Evolutionary conservation across 257 asterid species (phyloP), one percentile per base, ranked within the genome.

Genomic region (Cinchona pubescens): DNA sequence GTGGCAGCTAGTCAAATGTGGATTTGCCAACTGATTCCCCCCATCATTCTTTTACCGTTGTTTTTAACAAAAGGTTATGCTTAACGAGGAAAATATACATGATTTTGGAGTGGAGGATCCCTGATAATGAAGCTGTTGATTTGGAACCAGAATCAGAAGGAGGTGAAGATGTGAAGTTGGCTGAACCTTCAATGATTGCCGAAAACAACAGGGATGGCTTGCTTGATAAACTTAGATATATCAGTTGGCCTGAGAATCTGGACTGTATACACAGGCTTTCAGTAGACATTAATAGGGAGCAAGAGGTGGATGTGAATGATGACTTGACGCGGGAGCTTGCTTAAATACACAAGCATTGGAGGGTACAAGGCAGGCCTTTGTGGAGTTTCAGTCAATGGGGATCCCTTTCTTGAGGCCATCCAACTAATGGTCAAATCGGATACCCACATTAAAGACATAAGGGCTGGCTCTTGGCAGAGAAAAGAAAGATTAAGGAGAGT

Each of bases 401-500:
- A 81, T 83, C 11, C 96, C 96, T 45, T 88, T 91, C 75, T 76
- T 91, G 68, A 87, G 99, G 79, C 96, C 99, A 3, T 67, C 96
- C 0, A 97, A 95, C 76, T 95, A 91, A 94, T 92, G 99, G 96
- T 87, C 49, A 95, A 95, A 79, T 73, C 98, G 2, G 99, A 95
- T 73, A 0, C 82, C 0, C 99, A 95, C 84, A 92, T 95, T 97
- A 81, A 90, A 95, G 90, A 81, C 92, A 92, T 67, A 95, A 95
- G 90, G 88, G 96, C 49, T 85, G 90, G 21, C 90, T 92, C 6
- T 79, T 95, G 81, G 90, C 96, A 0, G 98, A 89, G 88, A 95
- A 95, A 90, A 87, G 68, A 72, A 86, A 59, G 81, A 66, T 84
- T 8, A 97, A 92, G 87, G 98, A 95, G 76, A 88, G 94, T 2